phyloP scores from a whole-genome alignment of 164 flowering plant species.

The Piper betle region DNA sequence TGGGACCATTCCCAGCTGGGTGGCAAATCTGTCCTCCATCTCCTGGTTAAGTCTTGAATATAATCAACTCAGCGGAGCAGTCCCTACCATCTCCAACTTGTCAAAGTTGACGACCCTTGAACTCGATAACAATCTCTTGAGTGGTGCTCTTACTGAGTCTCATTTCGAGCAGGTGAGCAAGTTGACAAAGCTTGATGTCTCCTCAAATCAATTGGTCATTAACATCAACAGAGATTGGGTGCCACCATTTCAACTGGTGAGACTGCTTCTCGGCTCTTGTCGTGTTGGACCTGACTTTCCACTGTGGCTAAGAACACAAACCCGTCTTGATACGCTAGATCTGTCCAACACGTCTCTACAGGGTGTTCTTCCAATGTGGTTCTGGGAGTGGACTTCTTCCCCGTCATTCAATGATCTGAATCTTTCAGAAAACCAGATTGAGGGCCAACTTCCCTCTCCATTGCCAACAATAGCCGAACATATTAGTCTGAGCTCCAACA shows the following conservation, averaged over 20 bases:
- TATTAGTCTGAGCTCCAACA: not conserved
- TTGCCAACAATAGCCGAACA: not conserved
- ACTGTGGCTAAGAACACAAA: not conserved
- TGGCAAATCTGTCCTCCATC: too few relatives aligned
- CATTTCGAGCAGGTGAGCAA: constrained; percentile 1
- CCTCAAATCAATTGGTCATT: not conserved
- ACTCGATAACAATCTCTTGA: not conserved
- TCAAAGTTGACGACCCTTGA: not conserved
- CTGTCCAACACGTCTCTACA: not conserved
- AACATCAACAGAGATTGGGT: not conserved
- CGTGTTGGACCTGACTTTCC: not conserved
- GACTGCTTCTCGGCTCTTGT: not conserved
- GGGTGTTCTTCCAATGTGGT: not conserved
- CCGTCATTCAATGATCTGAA: not conserved
- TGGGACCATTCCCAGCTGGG: too few relatives aligned
- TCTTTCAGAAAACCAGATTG: not conserved
- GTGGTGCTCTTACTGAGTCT: not conserved
- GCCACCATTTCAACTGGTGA: not conserved
- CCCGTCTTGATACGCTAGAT: not conserved
- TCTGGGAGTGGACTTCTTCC: not conserved
- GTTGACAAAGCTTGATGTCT: not conserved
- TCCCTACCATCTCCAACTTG: constrained; percentile 2
- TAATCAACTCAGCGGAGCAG: not conserved
- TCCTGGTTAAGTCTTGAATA: not conserved
- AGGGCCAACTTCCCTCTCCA: not conserved